These are phyloP conservation scores for Saccharomycopsis sp. DNA, from an alignment of 805 yeast species.

Conservation along the genomic window DNA sequence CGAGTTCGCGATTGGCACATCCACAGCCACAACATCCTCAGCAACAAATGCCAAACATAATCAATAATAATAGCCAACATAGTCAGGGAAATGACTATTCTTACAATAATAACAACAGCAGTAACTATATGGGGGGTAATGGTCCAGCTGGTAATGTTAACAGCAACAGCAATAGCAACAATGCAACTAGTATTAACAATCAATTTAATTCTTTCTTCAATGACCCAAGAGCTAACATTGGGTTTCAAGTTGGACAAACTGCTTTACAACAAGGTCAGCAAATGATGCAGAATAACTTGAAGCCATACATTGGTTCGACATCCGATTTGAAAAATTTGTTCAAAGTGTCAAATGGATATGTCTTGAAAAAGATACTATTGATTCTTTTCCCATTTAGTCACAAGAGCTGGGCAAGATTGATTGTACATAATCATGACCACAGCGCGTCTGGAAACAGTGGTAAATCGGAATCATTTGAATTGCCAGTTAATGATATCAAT, in stretches of 20 bases:
- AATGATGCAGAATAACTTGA: constrained; percentile 67
- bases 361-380: constrained; percentile 60
- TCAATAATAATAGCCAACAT: too few species aligned
- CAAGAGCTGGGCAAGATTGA: constrained; percentile 69
- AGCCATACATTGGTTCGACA: constrained; percentile 31
- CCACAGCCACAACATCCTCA: constrained; percentile 16
- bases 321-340: constrained; percentile 75
- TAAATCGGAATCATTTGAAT: constrained; percentile 43
- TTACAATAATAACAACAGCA: background rate
- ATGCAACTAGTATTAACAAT: too few species aligned
- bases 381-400: constrained; percentile 83
- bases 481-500: constrained; percentile 81
- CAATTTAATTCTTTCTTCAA: constrained; percentile 39
- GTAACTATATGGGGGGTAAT: background rate
- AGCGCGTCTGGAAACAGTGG: background rate
- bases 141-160: background rate
- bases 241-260: constrained; percentile 79
- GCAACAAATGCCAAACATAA: constrained; percentile 4
- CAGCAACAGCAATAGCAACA: background rate
- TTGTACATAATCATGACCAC: constrained; percentile 29
- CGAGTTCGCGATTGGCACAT: constrained; percentile 8
- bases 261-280: constrained; percentile 80
- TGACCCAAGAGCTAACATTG: constrained; percentile 78
- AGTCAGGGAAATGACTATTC: too few species aligned
- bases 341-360: constrained; percentile 86